Base-by-base conservation (phyloP, 495 filamentous ascomycete species). In the Aspergillus taichungensis region DNA sequence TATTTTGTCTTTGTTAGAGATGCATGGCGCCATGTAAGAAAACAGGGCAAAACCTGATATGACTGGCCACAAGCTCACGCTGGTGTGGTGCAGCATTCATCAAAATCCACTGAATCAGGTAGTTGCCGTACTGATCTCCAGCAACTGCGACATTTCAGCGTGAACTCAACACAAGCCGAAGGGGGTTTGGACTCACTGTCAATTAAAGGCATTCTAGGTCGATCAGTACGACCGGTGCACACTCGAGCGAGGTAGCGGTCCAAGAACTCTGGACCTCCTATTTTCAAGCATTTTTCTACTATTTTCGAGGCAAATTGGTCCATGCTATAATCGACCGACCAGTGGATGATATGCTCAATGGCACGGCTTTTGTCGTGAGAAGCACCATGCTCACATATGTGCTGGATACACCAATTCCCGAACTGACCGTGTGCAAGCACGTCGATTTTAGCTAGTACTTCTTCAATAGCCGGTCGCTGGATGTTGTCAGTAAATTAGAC, bases 271-370 rank as follows among this genome's bases (percentile, higher is more conserved):
- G 78, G 67, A 14, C 88, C 88, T 34, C 91, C 88, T 64, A 97
- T 94, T 74, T 98, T 98, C 50, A 98, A 77, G 51, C 92, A 98
- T 66, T 98, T 98, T 71, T 98, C 92, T 42, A 98, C 89, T 12
- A 98, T 92, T 62, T 98, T 98, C 31, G 92, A 98, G 13, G 94
- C 94, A 63, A 95, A 98, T 63, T 98, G 92, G 57, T 98, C 92
- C 84, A 94, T 95, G 68, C 90, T 96, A 66, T 97, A 98, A 63
- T 96, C 89, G 24, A 87, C 83, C 18, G 89, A 84, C 69, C 87
- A 90, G 51, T 82, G 83, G 52, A 97, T 82, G 50, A 97, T 88
- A 63, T 95, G 91, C 56, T 97, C 94, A 54, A 95, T 82, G 24
- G 92, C 92, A 51, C 88, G 82, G 65, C 82, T 94, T 58, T 89